A percentile compares a stretch with the other conserved stretches of the same genome.
phyloP scores from a whole-genome alignment of 306 rosid species.

The Prunus kanzakura region DNA sequence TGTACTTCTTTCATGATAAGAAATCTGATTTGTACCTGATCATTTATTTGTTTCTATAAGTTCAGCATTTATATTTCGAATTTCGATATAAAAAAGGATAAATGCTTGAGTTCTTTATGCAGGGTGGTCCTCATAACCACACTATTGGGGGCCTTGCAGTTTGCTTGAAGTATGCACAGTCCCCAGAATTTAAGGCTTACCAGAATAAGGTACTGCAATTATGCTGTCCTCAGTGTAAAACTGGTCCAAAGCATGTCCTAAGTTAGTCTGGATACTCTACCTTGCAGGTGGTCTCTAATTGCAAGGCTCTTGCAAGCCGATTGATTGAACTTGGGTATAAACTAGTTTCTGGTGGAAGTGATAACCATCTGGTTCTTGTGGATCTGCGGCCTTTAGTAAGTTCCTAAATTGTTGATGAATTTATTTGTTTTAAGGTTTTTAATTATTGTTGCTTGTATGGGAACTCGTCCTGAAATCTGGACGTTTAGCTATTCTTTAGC shows the following conservation, averaged over 20 bases:
- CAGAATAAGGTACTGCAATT: constrained; percentile 63
- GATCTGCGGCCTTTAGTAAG: constrained; percentile 91
- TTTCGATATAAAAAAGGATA: background rate
- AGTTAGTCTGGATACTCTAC: constrained; percentile 7
- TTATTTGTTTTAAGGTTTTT: background rate
- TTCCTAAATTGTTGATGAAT: constrained; percentile 4
- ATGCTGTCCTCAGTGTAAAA: constrained; percentile 2
- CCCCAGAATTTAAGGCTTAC: constrained; percentile 71
- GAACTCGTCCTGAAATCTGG: background rate
- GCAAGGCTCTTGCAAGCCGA: constrained; percentile 76
- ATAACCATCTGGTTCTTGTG: constrained; percentile 89
- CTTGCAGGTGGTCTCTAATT: constrained; percentile 78
- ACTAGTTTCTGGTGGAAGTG: constrained; percentile 95
- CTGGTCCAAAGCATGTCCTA: constrained; percentile 16
- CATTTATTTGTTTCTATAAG: background rate
- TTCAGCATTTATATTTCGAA: background rate
- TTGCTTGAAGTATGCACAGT: constrained; percentile 74
- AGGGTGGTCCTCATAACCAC: constrained; percentile 99
- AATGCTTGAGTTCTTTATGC: constrained; percentile 19
- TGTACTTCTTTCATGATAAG: background rate
- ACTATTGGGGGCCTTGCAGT: constrained; percentile 95
- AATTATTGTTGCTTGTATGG: background rate
- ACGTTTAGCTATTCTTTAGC: background rate
- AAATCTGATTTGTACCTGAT: background rate
- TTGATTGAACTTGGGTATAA: constrained; percentile 63